Percentiles rank a stretch among this genome's conserved stretches.
phyloP scores from a whole-genome alignment of 495 filamentous ascomycete genomes.

The Penicillium maclennaniae region DNA sequence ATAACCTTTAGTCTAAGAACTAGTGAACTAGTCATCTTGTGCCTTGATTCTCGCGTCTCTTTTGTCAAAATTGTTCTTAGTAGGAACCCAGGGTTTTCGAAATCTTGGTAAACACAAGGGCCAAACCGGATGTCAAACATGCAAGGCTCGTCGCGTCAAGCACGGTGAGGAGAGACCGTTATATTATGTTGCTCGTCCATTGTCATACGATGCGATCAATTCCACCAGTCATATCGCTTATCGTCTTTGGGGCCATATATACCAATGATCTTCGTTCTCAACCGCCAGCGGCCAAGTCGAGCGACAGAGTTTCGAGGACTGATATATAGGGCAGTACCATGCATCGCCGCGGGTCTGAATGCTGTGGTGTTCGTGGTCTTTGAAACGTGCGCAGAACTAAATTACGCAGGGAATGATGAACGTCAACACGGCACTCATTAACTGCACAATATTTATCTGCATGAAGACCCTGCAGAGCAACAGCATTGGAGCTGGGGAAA shows the following conservation, averaged over 20 bases:
- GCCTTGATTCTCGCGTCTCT: background rate
- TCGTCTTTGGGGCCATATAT: background rate
- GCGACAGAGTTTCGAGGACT: background rate
- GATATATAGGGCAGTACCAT: no score
- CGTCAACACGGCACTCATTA: background rate
- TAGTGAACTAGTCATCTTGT: background rate
- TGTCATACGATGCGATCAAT: constrained; percentile 7
- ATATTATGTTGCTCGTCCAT: constrained; percentile 6
- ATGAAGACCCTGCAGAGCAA: background rate
- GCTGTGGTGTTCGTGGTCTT: no score
- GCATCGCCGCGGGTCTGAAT: no score
- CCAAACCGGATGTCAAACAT: background rate
- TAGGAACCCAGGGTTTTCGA: no score
- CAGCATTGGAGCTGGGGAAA: background rate
- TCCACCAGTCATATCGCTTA: background rate
- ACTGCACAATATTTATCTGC: background rate
- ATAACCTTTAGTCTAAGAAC: background rate
- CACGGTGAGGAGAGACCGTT: constrained; percentile 7
- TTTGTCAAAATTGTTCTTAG: no score
- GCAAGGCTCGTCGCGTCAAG: constrained; percentile 2
- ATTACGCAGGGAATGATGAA: background rate
- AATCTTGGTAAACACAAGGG: background rate
- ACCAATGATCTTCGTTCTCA: background rate
- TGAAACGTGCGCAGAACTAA: no score
- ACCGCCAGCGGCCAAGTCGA: background rate